Conservation (phyloP, 306 rosid genomes). For the Leucaena leucocephala region DNA sequence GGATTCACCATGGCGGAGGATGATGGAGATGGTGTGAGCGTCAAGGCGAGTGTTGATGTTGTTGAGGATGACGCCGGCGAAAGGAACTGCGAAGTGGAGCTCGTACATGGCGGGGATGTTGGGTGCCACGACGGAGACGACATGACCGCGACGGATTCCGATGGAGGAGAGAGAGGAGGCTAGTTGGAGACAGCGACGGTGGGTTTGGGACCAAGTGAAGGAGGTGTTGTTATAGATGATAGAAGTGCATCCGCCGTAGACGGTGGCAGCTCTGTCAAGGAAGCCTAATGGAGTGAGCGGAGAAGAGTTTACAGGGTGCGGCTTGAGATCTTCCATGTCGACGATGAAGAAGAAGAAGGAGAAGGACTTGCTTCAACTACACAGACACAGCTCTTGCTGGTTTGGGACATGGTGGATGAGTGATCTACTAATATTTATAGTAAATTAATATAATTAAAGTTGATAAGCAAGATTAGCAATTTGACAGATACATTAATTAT, state of each 20-base stretch:
- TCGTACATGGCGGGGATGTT: neutral
- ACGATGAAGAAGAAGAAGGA: slow-evolving; percentile 48
- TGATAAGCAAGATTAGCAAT: too few relatives aligned
- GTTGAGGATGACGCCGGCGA: neutral
- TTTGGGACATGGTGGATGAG: too few relatives aligned
- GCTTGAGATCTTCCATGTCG: slow-evolving; percentile 49
- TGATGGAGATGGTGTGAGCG: neutral
- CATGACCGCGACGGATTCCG: neutral
- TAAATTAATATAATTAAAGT: too few relatives aligned
- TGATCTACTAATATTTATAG: too few relatives aligned
- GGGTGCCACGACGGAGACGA: neutral
- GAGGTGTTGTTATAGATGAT: neutral
- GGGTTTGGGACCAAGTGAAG: neutral
- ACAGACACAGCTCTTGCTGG: too few relatives aligned
- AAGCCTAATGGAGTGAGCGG: neutral
- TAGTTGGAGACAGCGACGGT: slow-evolving; percentile 2
- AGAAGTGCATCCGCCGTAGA: neutral
- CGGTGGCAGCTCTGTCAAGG: neutral
- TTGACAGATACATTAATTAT: too few relatives aligned
- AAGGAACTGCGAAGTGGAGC: neutral
- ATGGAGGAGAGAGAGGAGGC: neutral
- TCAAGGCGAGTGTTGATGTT: neutral
- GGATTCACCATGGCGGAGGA: neutral
- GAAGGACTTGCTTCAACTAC: neutral
- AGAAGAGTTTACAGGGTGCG: neutral